A percentile compares a stretch with the other conserved stretches of the same genome.
Evolutionary conservation across 306 rosid genomes (phyloP).

Genomic region (Dicorynia guianensis): DNA sequence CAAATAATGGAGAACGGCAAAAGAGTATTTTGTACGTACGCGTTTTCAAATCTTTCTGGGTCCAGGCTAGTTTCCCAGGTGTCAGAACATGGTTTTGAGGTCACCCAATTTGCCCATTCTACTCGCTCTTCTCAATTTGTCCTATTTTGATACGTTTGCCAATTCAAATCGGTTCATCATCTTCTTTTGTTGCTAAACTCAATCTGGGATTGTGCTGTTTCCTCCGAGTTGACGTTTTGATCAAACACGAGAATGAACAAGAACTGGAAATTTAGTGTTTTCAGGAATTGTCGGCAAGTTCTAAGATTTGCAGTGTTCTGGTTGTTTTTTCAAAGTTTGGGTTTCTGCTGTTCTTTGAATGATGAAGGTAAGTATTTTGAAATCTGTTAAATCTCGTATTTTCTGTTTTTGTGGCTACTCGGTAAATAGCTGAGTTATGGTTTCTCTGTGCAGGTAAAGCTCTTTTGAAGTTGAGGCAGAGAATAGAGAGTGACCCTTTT

Average conservation of each 20-base stretch:
- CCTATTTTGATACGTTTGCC: background rate
- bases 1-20: background rate
- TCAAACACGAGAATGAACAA: slow-evolving; percentile 42
- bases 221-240: slow-evolving; percentile 10
- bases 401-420: slow-evolving; percentile 8
- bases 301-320: slow-evolving; percentile 41
- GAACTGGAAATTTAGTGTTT: slow-evolving; percentile 49
- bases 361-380: slow-evolving; percentile 68
- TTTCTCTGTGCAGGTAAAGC: slow-evolving; percentile 71
- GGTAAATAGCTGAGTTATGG: slow-evolving; percentile 30
- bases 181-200: slow-evolving; percentile 33
- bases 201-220: slow-evolving; percentile 39
- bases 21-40: slow-evolving; percentile 41
- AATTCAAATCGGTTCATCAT: slow-evolving; percentile 26
- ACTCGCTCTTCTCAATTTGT: background rate
- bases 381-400: slow-evolving; percentile 28
- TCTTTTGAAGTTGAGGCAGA: slow-evolving; percentile 74
- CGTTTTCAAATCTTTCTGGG: slow-evolving; percentile 59
- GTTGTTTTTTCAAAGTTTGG: slow-evolving; percentile 58
- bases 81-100: slow-evolving; percentile 45
- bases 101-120: slow-evolving; percentile 20
- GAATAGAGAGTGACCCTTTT: slow-evolving; percentile 75
- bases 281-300: slow-evolving; percentile 44
- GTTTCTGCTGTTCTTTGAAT: slow-evolving; percentile 71
- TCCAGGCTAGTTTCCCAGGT: slow-evolving; percentile 39